A percentile compares a stretch with the other conserved stretches of the same genome.
phyloP scores from a whole-genome alignment of 768 basidiomycete genomes.

The Tubosaeta brunneosetosa region DNA sequence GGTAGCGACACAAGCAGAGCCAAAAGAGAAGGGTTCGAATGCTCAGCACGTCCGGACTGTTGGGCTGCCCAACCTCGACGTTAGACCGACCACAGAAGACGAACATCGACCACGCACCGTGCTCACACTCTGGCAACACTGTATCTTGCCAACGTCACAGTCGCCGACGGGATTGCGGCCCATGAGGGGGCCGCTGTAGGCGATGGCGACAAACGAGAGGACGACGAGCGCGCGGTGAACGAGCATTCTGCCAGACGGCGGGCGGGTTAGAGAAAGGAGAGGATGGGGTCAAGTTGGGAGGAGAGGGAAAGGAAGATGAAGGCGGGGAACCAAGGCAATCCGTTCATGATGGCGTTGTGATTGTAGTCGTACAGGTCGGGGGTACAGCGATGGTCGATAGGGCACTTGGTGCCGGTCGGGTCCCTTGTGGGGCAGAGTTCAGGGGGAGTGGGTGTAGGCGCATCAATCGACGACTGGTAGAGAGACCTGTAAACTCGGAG shows the following conservation, averaged over 20 bases:
- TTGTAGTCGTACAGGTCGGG: too few relatives aligned
- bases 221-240: constrained; percentile 8
- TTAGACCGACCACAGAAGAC: constrained; percentile 4
- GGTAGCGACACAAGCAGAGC: background rate
- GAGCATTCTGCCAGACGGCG: constrained; percentile 15
- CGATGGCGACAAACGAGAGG: constrained; percentile 17
- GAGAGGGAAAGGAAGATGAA: constrained; percentile 6
- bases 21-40: constrained; percentile 5
- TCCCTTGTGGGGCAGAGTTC: too few relatives aligned
- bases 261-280: constrained; percentile 19
- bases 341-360: too few relatives aligned
- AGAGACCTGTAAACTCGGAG: too few relatives aligned
- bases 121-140: constrained; percentile 21
- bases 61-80: constrained; percentile 4
- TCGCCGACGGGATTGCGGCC: constrained; percentile 24
- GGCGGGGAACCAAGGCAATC: too few relatives aligned
- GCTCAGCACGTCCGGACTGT: background rate
- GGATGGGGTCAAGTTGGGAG: constrained; percentile 14
- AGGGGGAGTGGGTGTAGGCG: too few relatives aligned
- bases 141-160: constrained; percentile 16
- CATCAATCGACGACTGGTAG: too few relatives aligned
- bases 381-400: too few relatives aligned
- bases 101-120: constrained; percentile 11
- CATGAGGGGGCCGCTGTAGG: constrained; percentile 16
- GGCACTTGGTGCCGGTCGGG: too few relatives aligned